Base-by-base conservation (phyloP, 257 asterid species). In the Prunella vulgaris region DNA sequence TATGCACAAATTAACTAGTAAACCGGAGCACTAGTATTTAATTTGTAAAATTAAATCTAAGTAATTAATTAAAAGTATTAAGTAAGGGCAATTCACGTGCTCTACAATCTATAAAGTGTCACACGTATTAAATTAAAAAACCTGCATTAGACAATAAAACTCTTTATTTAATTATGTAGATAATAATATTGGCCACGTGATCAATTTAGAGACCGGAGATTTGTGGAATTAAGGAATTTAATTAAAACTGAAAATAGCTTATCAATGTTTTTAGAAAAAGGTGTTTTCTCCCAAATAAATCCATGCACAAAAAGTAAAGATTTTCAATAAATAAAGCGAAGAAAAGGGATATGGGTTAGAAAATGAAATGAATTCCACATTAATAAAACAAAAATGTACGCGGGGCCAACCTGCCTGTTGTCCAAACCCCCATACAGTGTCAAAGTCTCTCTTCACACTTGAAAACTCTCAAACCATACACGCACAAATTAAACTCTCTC, bases 351-450 rank as follows among this genome's bases (percentile, higher is more conserved):
- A 51, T 32, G 69, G 37, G 35, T 32, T 3, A 28, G 18, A 48
- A 69, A 57, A 70, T 21, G 22, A 75, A 71, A 44, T 24, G 1
- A 68, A 73, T 3, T 3, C 37, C 10, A 18, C 40, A 77, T 52
- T n/a, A 78, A 78, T 71, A 74, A 77, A 77, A 80, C 80, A 81
- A 76, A 80, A 74, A 71, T 28, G 59, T 62, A 78, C 66, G 81
- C 78, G 86, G 86, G 86, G 68, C 79, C 83, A 73, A 72, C n/a
- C n/a, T n/a, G n/a, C 61, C 40, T 68, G 67, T 61, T 75, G 70
- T 68, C 81, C 72, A 25, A 59, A 69, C 64, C 49, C 82, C 60
- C 61, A 7, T 68, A 33, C 76, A 48, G 72, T 64, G 58, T 46
- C 24, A 73, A 67, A 72, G 46, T 68, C 77, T 58, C 76, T 66